These are phyloP conservation scores for Salinomyces thailandicus DNA, from an alignment of 2,329 filamentous ascomycete species.

Conservation along the genomic window DNA sequence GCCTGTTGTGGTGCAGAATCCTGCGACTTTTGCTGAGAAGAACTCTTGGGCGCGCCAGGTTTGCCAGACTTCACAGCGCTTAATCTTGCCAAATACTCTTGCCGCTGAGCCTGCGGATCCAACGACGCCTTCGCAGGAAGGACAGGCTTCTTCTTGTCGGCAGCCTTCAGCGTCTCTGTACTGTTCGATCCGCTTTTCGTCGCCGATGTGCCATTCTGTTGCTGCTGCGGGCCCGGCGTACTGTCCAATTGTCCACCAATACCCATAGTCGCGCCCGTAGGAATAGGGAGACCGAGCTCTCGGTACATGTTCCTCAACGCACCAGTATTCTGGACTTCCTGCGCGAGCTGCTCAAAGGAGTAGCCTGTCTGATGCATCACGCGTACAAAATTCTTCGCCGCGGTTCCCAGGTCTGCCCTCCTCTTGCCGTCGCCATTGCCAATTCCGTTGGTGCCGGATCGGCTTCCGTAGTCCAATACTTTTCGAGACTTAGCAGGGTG, in stretches of 20 bases:
- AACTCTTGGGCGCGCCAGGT: no score
- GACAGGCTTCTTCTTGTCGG: no score
- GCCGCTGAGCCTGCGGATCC: no score
- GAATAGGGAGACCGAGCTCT: constrained; percentile 48
- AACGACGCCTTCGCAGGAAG: no score
- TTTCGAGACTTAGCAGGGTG: constrained; percentile 1
- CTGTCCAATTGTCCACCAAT: no score
- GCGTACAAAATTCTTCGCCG: constrained; percentile 19
- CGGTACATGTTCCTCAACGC: constrained; percentile 56
- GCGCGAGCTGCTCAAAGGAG: constrained; percentile 60
- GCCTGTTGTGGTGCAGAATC: no score
- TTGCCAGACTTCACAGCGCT: no score
- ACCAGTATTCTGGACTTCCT: constrained; percentile 57
- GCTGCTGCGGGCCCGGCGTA: background rate
- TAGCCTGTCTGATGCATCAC: constrained; percentile 49
- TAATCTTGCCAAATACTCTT: no score
- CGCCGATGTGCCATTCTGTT: background rate
- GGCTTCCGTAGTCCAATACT: constrained; percentile 1
- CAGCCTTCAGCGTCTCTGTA: no score
- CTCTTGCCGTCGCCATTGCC: background rate
- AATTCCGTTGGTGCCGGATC: background rate
- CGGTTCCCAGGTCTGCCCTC: background rate
- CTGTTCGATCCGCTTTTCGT: no score
- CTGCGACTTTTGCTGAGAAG: no score
- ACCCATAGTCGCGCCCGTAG: no score